Base-by-base conservation (phyloP, 139 green algal genomes). In the Chlorella sorokiniana region DNA sequence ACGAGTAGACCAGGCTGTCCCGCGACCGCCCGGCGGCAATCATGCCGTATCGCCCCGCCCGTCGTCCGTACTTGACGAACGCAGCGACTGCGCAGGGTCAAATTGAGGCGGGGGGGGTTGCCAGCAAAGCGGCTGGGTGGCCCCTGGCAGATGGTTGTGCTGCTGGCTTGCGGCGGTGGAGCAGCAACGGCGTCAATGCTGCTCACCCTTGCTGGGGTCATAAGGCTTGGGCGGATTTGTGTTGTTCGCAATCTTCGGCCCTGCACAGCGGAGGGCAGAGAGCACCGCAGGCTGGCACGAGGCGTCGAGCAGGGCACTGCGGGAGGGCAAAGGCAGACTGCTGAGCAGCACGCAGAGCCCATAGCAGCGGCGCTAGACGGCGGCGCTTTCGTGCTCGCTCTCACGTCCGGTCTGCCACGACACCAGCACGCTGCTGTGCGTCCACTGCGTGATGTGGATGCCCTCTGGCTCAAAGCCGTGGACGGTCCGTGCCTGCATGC, bases 341-440 rank as follows among this genome's bases (percentile, higher is more conserved):
- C n/a, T n/a, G n/a, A n/a, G n/a, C n/a, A n/a, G n/a, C n/a, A n/a
- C n/a, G n/a, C n/a, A n/a, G n/a, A n/a, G n/a, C n/a, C n/a, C n/a
- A n/a, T n/a, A n/a, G n/a, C n/a, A n/a, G n/a, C n/a, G n/a, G n/a
- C n/a, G n/a, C n/a, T n/a, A n/a, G 29, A 37, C 29, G 29, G 4
- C 5, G 59, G 6, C 8, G 3, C 5, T 2, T 44, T 4, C n/a
- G 25, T 56, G 31, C 25, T 8, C 0, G 25, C 29, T 25, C 69
- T 51, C 44, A 76, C 69, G n/a, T 7, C 69, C 69, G n/a, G 69
- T 76, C 29, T 59, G 45, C 69, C 69, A 76, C n/a, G 69, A 76
- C 44, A 76, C 69, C n/a, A 76, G 44, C 4, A 62, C 31, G n/a
- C 42, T 40, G 44, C 14, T 51, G 18, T 37, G 29, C 10, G 42